Base-by-base conservation (phyloP, 306 rosid species). In the Casuarina equisetifolia region DNA sequence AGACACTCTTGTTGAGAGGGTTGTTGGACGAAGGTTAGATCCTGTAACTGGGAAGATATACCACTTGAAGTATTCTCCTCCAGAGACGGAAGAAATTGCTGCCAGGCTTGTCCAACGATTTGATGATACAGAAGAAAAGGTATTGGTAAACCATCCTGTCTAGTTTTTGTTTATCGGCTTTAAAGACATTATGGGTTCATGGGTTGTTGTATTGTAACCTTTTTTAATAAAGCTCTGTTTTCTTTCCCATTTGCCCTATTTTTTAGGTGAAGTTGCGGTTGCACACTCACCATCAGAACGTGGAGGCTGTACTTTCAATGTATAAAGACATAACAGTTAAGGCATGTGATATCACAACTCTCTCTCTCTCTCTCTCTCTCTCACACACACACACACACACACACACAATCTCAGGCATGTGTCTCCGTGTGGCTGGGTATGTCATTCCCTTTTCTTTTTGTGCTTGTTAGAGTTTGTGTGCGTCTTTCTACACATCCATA, bases 91-190 rank as follows among this genome's bases (percentile, higher is more conserved):
- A 80, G 97, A 92, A 85, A 84, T 95, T 67, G 94, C 90, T 15
- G 87, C 90, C 49, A 91, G 98, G 91, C 97, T 95, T 83, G 89
- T 91, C 73, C 97, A 92, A 74, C 92, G 98, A 48, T 91, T 95
- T 80, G 98, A 95, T 82, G 96, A 95, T 79, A 91, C 97, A 10
- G 94, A 95, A 85, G 97, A 95, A 74, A 95, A 87, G 97, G 98
- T 84, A 83, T 76, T 40, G 74, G 48, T 74, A 64, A 38, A 16
- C 45, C 38, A 44, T 70, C 73, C 42, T 69, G 12, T 32, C 49
- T 16, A 50, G 68, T 57, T 81, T 66, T 58, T 36, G 54, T 70
- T 53, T 58, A 17, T 69, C 35, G 19, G 51, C 49, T 62, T 79
- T 16, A 72, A 49, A 42, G 32, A 71, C 38, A 19, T 54, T 58